Percentiles rank a stretch among this genome's conserved stretches.
Conservation (phyloP, 495 filamentous ascomycete genomes). For the Aspergillus haitiensis region DNA sequence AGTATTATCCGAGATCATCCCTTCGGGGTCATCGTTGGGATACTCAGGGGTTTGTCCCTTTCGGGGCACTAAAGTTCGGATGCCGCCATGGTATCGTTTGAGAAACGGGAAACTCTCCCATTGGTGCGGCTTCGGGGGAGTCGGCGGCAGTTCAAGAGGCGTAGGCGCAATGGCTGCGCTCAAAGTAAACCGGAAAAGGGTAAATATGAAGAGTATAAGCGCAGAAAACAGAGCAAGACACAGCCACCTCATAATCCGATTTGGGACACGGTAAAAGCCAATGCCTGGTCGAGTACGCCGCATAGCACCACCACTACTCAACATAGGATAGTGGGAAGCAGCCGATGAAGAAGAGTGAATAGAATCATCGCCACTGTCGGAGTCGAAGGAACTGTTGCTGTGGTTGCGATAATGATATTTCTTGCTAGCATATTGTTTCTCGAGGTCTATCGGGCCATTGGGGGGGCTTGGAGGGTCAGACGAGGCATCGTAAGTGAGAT, state of each 20-base stretch:
- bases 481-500: slow-evolving; percentile 34
- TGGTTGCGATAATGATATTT: slow-evolving; percentile 26
- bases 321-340: slow-evolving; percentile 57
- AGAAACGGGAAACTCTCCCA: slow-evolving; percentile 86
- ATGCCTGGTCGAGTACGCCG: slow-evolving; percentile 39
- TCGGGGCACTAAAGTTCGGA: slow-evolving; percentile 63
- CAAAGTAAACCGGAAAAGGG: slow-evolving; percentile 65
- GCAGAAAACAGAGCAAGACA: slow-evolving; percentile 66
- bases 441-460: slow-evolving; percentile 35
- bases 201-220: slow-evolving; percentile 70
- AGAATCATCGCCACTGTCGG: slow-evolving; percentile 32
- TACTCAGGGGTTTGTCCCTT: slow-evolving; percentile 72
- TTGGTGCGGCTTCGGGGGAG: slow-evolving; percentile 57
- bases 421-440: slow-evolving; percentile 38
- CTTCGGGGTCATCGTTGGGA: slow-evolving; percentile 51
- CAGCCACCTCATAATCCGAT: slow-evolving; percentile 68
- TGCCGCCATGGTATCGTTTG: slow-evolving; percentile 79
- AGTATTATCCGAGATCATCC: slow-evolving; percentile 23
- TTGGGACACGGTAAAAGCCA: slow-evolving; percentile 58
- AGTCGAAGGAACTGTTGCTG: slow-evolving; percentile 31
- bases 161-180: slow-evolving; percentile 61
- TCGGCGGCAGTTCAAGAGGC: slow-evolving; percentile 54
- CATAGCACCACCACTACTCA: slow-evolving; percentile 39
- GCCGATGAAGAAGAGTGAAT: slow-evolving; percentile 32
- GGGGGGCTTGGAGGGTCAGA: slow-evolving; percentile 23